These are phyloP conservation scores for Lentinus tigrinus DNA, from an alignment of 768 basidiomycete species.

Conservation along the genomic window DNA sequence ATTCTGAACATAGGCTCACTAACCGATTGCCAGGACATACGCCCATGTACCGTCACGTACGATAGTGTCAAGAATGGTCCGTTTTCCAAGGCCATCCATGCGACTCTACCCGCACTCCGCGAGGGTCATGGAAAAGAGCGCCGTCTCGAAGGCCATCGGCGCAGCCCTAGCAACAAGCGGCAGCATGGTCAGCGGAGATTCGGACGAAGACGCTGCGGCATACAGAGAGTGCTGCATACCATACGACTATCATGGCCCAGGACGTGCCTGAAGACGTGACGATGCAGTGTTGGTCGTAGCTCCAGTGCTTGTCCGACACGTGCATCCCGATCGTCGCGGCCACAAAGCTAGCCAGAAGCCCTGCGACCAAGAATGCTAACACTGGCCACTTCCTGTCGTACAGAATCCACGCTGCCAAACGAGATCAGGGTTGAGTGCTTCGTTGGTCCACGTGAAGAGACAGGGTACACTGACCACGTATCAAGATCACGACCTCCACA, in stretches of 20 bases:
- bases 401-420: neutral
- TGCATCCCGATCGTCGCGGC: neutral
- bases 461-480: constrained; percentile 5
- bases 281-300: neutral
- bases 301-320: neutral
- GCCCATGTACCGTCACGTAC: constrained; percentile 14
- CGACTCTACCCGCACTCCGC: neutral
- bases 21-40: constrained; percentile 4
- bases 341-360: neutral
- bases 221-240: neutral
- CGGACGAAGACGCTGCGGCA: neutral
- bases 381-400: neutral
- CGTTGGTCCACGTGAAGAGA: neutral
- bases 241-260: neutral
- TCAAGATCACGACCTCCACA: constrained; percentile 7
- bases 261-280: neutral
- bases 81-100: neutral
- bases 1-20: neutral
- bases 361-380: neutral
- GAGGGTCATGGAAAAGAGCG: constrained; percentile 9
- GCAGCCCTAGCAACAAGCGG: too few species aligned
- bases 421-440: neutral
- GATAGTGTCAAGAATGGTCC: neutral
- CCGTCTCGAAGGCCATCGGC: constrained; percentile 1
- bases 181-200: neutral